Evolutionary conservation across 208 protist genomes (phyloP), one percentile per base, ranked within the genome.

Genomic region (Tetramitus jugosus): DNA sequence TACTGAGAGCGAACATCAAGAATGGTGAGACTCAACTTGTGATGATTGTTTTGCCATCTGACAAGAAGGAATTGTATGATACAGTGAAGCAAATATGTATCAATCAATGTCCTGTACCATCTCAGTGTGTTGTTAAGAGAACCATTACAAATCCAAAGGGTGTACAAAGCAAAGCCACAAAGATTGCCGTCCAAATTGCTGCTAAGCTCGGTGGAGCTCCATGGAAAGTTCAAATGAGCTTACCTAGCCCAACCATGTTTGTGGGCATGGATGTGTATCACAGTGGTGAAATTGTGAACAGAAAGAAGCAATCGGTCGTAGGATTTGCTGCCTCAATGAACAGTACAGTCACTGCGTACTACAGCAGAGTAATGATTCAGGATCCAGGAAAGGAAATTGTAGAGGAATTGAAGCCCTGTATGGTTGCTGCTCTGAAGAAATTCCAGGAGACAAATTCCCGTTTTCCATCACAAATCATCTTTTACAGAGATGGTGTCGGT

Each of bases 371-470:
- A 7, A 49, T 71, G 8, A 46, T 71, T 46, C 65, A 71, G 20
- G n/a, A 49, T 14, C n/a, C 65, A 52, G 67, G 67, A 23, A 29
- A 74, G 29, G 67, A 74, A 74, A 71, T 71, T 71, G 65, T 71
- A 46, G 40, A 46, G 8, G 37, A 6, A 3, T n/a, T 71, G 13
- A 26, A 6, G 2, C 39, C 37, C 43, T n/a, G 10, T 26, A 49
- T 71, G 10, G 35, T 29, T 6, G 40, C 6, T 49, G 65, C 65
- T 1, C 13, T 71, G 14, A 35, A 53, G 8, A 29, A 74, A 37
- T 74, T 53, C 40, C 29, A 74, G 2, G 29, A 52, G 23, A 0
- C 39, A 6, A 74, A 53, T 39, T 20, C 14, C 6, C 0, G 13
- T 3, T 53, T 37, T 39, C 67, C 67, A 8, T 29, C 33, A 35